Evolutionary conservation across 2,329 filamentous ascomycete genomes (phyloP), one percentile per base, ranked within the genome.

Genomic region (Delphinella strobiligena): DNA sequence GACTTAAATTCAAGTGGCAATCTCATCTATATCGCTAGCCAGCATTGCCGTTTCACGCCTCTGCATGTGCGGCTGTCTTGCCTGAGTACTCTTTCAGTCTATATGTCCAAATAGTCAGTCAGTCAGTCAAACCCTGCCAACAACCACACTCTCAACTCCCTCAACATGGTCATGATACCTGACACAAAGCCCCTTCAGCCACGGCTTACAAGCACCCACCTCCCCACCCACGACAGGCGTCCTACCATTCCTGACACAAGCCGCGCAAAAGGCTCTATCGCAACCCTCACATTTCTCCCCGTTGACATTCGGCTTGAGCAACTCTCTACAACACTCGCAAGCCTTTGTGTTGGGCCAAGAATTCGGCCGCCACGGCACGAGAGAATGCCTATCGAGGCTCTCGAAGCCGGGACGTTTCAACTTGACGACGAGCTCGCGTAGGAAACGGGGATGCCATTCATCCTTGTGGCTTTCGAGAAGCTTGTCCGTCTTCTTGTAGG

Each of bases 401-500:
- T 66, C 60, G 11, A 49, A 41, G n/a, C 61, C 62, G 1, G 65
- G 64, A 4, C 62, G 49, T 50, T 70, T 70, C 18, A 69, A 50
- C 34, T 60, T 54, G 9, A 69, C 66, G 35, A 58, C 56, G 16
- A 70, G 50, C 30, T 69, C 67, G 36, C 66, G 59, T 10, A 69
- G 52, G 47, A 70, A 69, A 0, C 46, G 51, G 4, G 64, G 64
- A 40, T 69, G 66, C 66, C 67, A 70, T 17, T 59, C 53, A 43
- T 69, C 66, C 39, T 54, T 54, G 46, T 71, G 67, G 15, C 53
- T 59, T 31, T 61, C 61, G 12, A 71, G 54, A 12, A 71, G 46
- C 15, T 62, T 60, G 46, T 69, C 67, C 27, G 67, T 71, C 46
- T 69, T 69, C 51, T 71, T 71, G 57, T 68, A 70, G 1, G 64